phyloP scores from a whole-genome alignment of 1,139 yeast genomes.

The Pichia sp. region DNA sequence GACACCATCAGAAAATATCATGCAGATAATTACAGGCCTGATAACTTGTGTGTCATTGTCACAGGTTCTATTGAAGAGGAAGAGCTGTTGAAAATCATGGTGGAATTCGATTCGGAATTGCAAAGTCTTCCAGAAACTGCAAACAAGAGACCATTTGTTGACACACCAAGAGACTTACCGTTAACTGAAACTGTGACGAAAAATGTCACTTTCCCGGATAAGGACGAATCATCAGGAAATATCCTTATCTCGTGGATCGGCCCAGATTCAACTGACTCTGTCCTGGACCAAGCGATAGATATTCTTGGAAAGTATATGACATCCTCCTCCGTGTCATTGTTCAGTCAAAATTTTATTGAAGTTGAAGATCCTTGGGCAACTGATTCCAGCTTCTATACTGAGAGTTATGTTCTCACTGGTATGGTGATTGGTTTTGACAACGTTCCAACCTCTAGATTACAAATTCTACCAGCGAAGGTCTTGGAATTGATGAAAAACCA shows the following conservation, averaged over 20 bases:
- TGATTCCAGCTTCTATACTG: slow-evolving; percentile 60
- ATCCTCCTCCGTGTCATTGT: slow-evolving; percentile 62
- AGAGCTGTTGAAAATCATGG: slow-evolving; percentile 58
- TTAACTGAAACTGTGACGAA: slow-evolving; percentile 33
- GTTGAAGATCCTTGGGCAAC: slow-evolving; percentile 79
- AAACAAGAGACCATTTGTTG: slow-evolving; percentile 70
- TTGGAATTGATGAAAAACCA: slow-evolving; percentile 48
- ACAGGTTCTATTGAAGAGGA: slow-evolving; percentile 76
- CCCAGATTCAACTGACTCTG: slow-evolving; percentile 48
- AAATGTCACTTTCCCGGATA: slow-evolving; percentile 75
- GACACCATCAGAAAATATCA: slow-evolving; percentile 76
- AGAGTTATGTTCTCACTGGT: slow-evolving; percentile 56
- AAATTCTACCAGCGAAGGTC: slow-evolving; percentile 45
- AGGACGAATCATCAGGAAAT: slow-evolving; percentile 82
- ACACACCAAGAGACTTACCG: slow-evolving; percentile 45
- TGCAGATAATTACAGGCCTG: slow-evolving; percentile 64
- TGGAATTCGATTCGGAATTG: slow-evolving; percentile 54
- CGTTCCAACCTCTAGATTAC: slow-evolving; percentile 64
- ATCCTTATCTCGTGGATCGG: slow-evolving; percentile 77
- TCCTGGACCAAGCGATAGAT: slow-evolving; percentile 61
- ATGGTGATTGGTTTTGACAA: slow-evolving; percentile 58
- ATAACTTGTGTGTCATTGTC: slow-evolving; percentile 73
- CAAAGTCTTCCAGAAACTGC: slow-evolving; percentile 34
- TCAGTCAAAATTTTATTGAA: slow-evolving; percentile 68
- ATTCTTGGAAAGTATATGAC: slow-evolving; percentile 72